Evolutionary conservation across 2,329 filamentous ascomycete genomes (phyloP).

Genomic region (Lachnellula willkommii): DNA sequence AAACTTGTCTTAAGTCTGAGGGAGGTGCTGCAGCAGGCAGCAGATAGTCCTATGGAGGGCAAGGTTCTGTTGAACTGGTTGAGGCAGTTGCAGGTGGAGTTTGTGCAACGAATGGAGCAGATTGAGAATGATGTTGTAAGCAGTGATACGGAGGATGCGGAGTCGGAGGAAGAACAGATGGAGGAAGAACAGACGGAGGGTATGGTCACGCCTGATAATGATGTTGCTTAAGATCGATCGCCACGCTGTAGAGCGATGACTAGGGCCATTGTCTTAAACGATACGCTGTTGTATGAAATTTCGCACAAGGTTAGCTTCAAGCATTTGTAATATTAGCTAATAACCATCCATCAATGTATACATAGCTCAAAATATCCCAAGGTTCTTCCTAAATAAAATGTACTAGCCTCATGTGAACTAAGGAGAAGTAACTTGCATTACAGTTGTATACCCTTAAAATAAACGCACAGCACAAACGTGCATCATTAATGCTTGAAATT

Average conservation of each 20-base stretch:
- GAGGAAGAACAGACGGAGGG: slow-evolving; percentile 1
- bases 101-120: slow-evolving; percentile 61
- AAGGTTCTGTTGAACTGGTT: slow-evolving; percentile 60
- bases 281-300: not conserved
- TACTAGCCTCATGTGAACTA: too few relatives aligned
- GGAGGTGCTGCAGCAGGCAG: slow-evolving; percentile 66
- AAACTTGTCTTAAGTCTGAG: slow-evolving; percentile 69
- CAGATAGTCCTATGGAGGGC: slow-evolving; percentile 59
- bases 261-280: not conserved
- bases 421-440: too few relatives aligned
- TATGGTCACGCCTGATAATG: not conserved
- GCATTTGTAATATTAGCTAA: too few relatives aligned
- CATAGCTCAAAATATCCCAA: too few relatives aligned
- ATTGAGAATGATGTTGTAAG: slow-evolving; percentile 43
- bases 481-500: too few relatives aligned
- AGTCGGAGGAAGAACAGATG: slow-evolving; percentile 5
- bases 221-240: not conserved
- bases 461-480: too few relatives aligned
- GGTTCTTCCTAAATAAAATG: too few relatives aligned
- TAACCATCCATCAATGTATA: too few relatives aligned
- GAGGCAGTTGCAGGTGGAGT: slow-evolving; percentile 65
- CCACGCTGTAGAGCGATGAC: not conserved
- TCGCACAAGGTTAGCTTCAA: too few relatives aligned
- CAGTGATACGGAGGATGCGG: slow-evolving; percentile 10
- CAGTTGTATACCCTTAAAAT: too few relatives aligned